phyloP scores from a whole-genome alignment of 129 eudicot species.

The Erigeron canadensis region DNA sequence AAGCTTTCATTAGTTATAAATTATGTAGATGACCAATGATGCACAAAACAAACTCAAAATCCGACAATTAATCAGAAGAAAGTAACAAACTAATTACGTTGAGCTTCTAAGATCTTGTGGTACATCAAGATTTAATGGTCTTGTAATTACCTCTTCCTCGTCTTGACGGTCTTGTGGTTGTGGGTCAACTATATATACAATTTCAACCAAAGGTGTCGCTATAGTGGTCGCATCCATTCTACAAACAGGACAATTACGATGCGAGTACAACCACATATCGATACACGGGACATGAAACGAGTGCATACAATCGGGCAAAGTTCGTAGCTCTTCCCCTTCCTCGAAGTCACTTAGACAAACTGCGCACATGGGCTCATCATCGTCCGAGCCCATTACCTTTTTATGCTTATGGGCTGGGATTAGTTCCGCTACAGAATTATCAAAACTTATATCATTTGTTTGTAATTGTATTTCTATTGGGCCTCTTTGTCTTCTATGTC shows the following conservation, averaged over 20 bases:
- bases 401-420: constrained; percentile 39
- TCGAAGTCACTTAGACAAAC: constrained; percentile 48
- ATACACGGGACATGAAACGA: constrained; percentile 49
- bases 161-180: constrained; percentile 24
- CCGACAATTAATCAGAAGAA: not conserved
- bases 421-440: constrained; percentile 24
- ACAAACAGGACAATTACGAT: constrained; percentile 48
- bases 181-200: constrained; percentile 23
- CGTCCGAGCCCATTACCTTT: constrained; percentile 25
- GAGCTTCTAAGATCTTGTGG: constrained; percentile 13
- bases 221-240: constrained; percentile 30
- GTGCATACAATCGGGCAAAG: constrained; percentile 49
- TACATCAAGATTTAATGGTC: constrained; percentile 14
- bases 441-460: constrained; percentile 21
- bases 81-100: constrained; percentile 15
- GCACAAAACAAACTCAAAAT: not conserved
- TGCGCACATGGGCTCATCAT: constrained; percentile 35
- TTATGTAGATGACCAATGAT: not conserved
- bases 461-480: not conserved
- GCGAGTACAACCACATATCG: constrained; percentile 53
- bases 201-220: constrained; percentile 21
- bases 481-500: constrained; percentile 1
- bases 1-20: not conserved
- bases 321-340: constrained; percentile 48
- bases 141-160: constrained; percentile 13